Percentiles rank a stretch among this genome's conserved stretches.
Evolutionary conservation across 257 asterid genomes (phyloP).

Genomic region (Lavandula angustifolia): DNA sequence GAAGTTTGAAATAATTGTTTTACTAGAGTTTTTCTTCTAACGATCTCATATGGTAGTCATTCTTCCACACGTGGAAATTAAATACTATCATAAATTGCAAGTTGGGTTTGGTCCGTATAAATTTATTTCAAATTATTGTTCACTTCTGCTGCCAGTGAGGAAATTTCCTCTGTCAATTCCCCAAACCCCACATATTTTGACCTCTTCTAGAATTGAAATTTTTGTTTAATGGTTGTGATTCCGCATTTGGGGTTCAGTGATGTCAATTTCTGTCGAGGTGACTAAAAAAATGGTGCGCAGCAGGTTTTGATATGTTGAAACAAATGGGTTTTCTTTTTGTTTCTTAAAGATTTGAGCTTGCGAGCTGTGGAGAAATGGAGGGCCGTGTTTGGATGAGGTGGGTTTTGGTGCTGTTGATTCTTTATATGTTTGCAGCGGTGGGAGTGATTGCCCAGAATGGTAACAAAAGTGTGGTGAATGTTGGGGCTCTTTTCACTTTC

Average conservation of each 20-base stretch:
- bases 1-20: not conserved
- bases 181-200: not conserved
- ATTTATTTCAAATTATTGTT: conserved; percentile 4
- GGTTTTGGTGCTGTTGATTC: conserved; percentile 29
- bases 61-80: conserved; percentile 25
- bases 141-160: conserved; percentile 13
- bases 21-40: not conserved
- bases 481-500: conserved; percentile 75
- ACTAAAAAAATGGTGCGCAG: conserved; percentile 1
- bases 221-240: conserved; percentile 14
- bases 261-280: not conserved
- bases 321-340: conserved; percentile 4
- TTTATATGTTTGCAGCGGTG: conserved; percentile 24
- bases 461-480: conserved; percentile 52
- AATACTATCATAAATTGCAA: conserved; percentile 8
- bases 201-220: conserved; percentile 3
- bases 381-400: conserved; percentile 7
- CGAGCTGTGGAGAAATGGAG: conserved; percentile 27
- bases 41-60: not conserved
- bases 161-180: conserved; percentile 11
- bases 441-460: conserved; percentile 29
- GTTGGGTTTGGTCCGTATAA: conserved; percentile 5
- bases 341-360: conserved; percentile 29
- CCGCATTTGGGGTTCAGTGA: not conserved
- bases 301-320: conserved; percentile 24